phyloP scores from a whole-genome alignment of 371 early-diverging fungal genomes.

The Lichtheimia ornata region DNA sequence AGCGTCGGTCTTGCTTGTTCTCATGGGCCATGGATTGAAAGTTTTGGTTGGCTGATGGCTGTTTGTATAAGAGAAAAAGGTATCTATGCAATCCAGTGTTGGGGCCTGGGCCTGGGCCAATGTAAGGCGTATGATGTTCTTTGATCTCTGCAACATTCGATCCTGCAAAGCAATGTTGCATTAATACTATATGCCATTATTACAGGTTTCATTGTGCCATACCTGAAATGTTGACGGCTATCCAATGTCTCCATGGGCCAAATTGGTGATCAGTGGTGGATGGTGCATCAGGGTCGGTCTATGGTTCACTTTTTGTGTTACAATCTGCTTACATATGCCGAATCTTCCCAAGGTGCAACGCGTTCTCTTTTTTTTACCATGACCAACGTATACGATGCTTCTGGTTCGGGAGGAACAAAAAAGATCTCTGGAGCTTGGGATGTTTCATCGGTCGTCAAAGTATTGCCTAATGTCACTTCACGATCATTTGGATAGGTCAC shows the following conservation, averaged over 20 bases:
- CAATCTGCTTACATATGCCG: neutral
- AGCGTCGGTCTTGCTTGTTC: constrained; percentile 33
- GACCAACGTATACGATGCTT: constrained; percentile 56
- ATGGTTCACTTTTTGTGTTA: neutral
- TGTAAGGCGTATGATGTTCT: constrained; percentile 42
- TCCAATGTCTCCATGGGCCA: constrained; percentile 69
- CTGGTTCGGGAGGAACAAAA: constrained; percentile 37
- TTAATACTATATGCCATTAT: neutral
- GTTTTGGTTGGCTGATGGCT: constrained; percentile 25
- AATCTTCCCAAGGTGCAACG: neutral
- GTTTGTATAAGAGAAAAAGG: constrained; percentile 64
- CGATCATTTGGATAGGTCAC: constrained; percentile 39
- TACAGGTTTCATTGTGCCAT: constrained; percentile 2
- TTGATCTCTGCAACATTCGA: neutral
- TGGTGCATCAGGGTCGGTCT: constrained; percentile 72
- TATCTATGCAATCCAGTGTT: constrained; percentile 66
- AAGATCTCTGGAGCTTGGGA: constrained; percentile 41
- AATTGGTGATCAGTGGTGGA: constrained; percentile 49
- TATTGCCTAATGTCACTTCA: constrained; percentile 57
- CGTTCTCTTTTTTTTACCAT: constrained; percentile 34
- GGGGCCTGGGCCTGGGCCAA: constrained; percentile 60
- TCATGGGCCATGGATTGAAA: constrained; percentile 28
- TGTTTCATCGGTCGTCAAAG: constrained; percentile 35
- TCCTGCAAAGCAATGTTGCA: neutral
- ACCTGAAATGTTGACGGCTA: constrained; percentile 58